phyloP scores from a whole-genome alignment of 2,329 filamentous ascomycete species.

The Claviceps humidiphila region DNA sequence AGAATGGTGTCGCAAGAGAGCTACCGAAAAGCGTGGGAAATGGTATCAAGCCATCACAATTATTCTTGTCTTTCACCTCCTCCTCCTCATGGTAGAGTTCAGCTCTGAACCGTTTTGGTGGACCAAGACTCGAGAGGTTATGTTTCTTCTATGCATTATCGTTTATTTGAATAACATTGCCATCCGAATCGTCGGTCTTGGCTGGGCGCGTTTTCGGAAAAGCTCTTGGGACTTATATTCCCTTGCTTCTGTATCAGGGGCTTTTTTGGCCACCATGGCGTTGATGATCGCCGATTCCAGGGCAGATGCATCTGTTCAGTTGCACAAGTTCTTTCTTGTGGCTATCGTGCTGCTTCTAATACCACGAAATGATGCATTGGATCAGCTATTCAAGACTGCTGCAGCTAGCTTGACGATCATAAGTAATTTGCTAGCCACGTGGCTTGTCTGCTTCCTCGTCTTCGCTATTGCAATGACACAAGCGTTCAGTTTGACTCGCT shows the following conservation, averaged over 20 bases:
- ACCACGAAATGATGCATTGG: conserved; percentile 88
- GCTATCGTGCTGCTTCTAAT: conserved; percentile 82
- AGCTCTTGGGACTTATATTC: conserved; percentile 96
- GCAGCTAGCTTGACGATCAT: conserved; percentile 87
- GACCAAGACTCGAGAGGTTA: conserved; percentile 54
- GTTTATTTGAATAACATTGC: conserved; percentile 73
- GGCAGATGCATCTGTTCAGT: conserved; percentile 54
- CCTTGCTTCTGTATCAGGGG: conserved; percentile 62
- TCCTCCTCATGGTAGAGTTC: conserved; percentile 75
- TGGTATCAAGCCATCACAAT: conserved; percentile 79
- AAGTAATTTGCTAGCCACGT: conserved; percentile 83
- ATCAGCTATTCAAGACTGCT: conserved; percentile 97
- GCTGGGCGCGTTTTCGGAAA: conserved; percentile 80
- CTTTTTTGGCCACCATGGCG: conserved; percentile 66
- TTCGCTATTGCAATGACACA: conserved; percentile 95
- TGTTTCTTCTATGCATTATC: conserved; percentile 72
- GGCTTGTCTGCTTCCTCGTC: conserved; percentile 92
- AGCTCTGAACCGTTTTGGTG: conserved; percentile 61
- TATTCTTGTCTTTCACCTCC: conserved; percentile 67
- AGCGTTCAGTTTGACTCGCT: conserved; percentile 86
- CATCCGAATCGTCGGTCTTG: conserved; percentile 75
- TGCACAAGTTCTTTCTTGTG: conserved; percentile 92
- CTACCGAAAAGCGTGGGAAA: conserved; percentile 82
- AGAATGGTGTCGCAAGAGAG: conserved; percentile 88
- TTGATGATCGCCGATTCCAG: conserved; percentile 52